Evolutionary conservation across 345 rosid genomes (phyloP), one percentile per base, ranked within the genome.

Genomic region (Hibiscus syriacus): DNA sequence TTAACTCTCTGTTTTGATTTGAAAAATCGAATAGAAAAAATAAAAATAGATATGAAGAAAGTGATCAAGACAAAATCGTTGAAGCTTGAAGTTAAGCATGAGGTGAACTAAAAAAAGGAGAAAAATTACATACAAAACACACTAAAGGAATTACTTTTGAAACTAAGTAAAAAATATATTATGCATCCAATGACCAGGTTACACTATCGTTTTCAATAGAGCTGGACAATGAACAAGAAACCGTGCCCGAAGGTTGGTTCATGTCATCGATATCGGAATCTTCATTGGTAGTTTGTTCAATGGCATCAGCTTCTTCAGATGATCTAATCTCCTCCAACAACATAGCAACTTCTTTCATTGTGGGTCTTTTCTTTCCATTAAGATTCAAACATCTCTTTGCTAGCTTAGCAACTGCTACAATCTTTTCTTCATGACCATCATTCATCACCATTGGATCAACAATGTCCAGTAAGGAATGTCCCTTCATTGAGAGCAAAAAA

Each of bases 321-420:
- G 52, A 6, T 49, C 54, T 6, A 49, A 17, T 49, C 54, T 19
- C 23, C 7, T 49, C 54, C 54, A 49, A 19, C 20, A 6, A 22
- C 23, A 49, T 32, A 2, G 61, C 14, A 2, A 38, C 59, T 67
- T 67, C 22, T 38, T 36, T 67, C 61, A 55, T 68, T 9, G 50
- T 55, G 1, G 62, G 71, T 4, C 64, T 25, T 29, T 55, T 68
- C 6, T 25, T 29, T 55, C 56, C 19, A 12, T 19, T 68, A 7
- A 68, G 46, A 0, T 43, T 68, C 54, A 68, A 68, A 54, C 64
- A 36, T 56, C 53, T 23, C 16, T 68, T 38, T 54, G 54, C 71
- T 2, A 68, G 39, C 22, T 17, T n/a, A 4, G 64, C 63, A 26
- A 55, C 53, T 5, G 53, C 63, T 13, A 1, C 19, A 38, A 68